Base-by-base conservation (phyloP, 257 asterid species). In the Nicotiana paniculata region DNA sequence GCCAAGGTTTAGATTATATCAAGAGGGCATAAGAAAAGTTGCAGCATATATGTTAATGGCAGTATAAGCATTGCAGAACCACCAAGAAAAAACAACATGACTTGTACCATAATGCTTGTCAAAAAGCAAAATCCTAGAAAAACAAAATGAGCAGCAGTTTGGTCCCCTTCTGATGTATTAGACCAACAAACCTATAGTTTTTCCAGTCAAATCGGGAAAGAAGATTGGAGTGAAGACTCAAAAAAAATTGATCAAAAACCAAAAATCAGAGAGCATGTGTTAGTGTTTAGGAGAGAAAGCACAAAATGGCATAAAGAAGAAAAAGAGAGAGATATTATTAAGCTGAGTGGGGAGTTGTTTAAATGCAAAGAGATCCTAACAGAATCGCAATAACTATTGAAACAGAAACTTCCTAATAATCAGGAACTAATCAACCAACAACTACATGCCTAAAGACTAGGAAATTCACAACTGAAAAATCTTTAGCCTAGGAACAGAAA, bases 21-120 rank as follows among this genome's bases (percentile, higher is more conserved):
- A 35, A 35, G 6, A 35, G 37, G 5, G 5, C 5, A 35, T 35
- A 35, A 35, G 37, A 35, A 35, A 35, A 35, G 4, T 35, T 4
- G 37, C 37, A 35, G 37, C 5, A 35, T 35, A 35, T 35, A 35
- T 35, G 37, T 35, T 35, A 21, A 21, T 28, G 32, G 2, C 32
- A 33, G 35, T 33, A 33, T 21, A 33, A 3, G 5, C 37, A 51
- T 9, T 9, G 98, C 97, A 2, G 97, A 94, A 77, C 98, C 97
- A 28, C 97, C 97, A 4, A 93, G 98, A 54, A 94, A 94, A 21
- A 21, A 21, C 63, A 93, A 93, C 98, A 93, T 94, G 77, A 97
- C 98, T 4, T 97, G 93, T 8, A 94, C 98, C 16, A 92, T 94
- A 24, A 93, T 91, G 85, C 93, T 92, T 11, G 97, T 94, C 93